phyloP scores from a whole-genome alignment of 257 asterid genomes.

The Lycium barbarum region DNA sequence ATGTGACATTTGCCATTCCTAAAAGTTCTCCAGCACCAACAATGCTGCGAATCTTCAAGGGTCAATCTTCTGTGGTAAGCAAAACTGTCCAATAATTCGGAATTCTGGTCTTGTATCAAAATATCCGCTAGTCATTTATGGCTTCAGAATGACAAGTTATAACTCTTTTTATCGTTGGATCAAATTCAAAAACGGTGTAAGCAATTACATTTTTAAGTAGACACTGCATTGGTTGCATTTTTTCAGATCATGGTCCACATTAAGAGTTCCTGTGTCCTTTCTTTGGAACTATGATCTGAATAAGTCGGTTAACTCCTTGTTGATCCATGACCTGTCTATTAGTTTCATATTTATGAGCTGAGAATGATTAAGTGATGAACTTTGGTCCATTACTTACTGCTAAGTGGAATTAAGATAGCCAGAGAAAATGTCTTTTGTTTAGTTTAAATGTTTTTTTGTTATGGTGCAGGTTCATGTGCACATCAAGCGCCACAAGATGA shows the following conservation, averaged over 20 bases:
- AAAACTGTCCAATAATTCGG: conserved; percentile 18
- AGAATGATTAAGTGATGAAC: background rate
- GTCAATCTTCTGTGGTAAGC: conserved; percentile 90
- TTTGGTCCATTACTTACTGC: background rate
- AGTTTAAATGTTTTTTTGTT: background rate
- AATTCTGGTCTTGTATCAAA: background rate
- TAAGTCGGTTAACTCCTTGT: background rate
- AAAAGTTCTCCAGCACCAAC: conserved; percentile 81
- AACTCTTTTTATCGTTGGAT: background rate
- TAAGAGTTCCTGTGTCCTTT: background rate
- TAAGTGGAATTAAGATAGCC: background rate
- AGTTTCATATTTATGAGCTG: background rate
- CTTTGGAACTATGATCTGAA: background rate
- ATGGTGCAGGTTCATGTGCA: conserved; percentile 81
- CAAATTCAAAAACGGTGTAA: background rate
- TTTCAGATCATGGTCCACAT: background rate
- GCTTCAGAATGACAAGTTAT: background rate
- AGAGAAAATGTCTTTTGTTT: background rate
- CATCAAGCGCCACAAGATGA: conserved; percentile 79
- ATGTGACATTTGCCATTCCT: conserved; percentile 83
- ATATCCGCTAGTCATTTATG: background rate
- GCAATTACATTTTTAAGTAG: background rate
- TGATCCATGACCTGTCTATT: background rate
- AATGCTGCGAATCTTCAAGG: conserved; percentile 87
- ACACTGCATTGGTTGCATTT: background rate